These are phyloP conservation scores for Suillus tomentosus DNA, from an alignment of 768 basidiomycete genomes.

Conservation along the genomic window DNA sequence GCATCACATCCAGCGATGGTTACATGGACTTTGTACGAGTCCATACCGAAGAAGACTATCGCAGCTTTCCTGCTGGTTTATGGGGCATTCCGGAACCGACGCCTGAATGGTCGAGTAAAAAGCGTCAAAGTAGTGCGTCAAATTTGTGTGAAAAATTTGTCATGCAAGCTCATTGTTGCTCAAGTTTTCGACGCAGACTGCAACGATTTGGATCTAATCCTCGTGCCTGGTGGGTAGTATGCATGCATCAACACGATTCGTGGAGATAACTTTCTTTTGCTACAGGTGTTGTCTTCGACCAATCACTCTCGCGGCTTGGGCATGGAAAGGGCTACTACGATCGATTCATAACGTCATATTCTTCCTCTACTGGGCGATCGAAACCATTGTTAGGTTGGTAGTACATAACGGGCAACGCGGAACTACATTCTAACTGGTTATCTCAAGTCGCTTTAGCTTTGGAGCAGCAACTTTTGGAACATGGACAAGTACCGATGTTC, in stretches of 20 bases:
- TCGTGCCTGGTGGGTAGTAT: conserved; percentile 61
- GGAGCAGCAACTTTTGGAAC: conserved; percentile 60
- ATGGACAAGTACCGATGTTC: conserved; percentile 52
- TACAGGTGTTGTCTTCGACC: conserved; percentile 76
- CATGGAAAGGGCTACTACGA: conserved; percentile 89
- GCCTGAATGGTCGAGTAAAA: conserved; percentile 40
- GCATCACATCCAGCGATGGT: conserved; percentile 46
- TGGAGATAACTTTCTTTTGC: conserved; percentile 4
- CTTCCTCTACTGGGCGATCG: conserved; percentile 38
- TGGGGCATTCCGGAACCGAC: conserved; percentile 82
- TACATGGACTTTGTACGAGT: conserved; percentile 70
- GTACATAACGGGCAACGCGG: conserved; percentile 16
- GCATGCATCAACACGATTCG: conserved; percentile 4
- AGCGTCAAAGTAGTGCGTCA: conserved; percentile 55
- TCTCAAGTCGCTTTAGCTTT: conserved; percentile 64
- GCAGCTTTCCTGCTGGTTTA: conserved; percentile 54
- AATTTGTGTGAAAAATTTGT: conserved; percentile 8
- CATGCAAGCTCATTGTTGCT: conserved; percentile 13
- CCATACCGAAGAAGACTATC: conserved; percentile 59
- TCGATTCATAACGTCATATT: conserved; percentile 63
- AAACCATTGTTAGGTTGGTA: conserved; percentile 61
- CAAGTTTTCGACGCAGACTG: conserved; percentile 35
- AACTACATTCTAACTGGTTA: conserved; percentile 19
- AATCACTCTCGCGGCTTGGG: conserved; percentile 65
- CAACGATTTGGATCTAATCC: conserved; percentile 58